These are phyloP conservation scores for Kuraishia hungarica DNA, from an alignment of 805 yeast genomes.

Conservation along the genomic window DNA sequence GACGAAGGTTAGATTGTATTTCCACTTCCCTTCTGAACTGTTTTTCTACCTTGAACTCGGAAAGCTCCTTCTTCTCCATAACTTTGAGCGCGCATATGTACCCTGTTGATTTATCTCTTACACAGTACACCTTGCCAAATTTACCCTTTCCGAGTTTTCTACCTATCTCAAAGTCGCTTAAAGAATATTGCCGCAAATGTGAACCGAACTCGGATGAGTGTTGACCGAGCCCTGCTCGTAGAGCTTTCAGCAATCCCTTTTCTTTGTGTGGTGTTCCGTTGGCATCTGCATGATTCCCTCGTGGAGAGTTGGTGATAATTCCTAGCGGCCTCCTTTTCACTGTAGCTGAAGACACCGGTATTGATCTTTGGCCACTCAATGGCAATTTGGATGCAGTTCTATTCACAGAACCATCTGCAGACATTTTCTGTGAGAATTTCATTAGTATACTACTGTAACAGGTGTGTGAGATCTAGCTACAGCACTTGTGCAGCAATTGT, in stretches of 20 bases:
- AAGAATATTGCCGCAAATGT: conserved; percentile 17
- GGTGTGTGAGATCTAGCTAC: too few relatives aligned
- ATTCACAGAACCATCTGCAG: background rate
- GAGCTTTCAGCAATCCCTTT: background rate
- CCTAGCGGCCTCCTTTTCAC: background rate
- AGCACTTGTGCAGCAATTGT: background rate
- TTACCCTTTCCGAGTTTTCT: conserved; percentile 86
- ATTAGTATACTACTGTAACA: background rate
- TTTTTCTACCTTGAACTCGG: conserved; percentile 66
- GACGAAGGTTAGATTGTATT: conserved; percentile 73
- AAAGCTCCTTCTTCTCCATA: conserved; percentile 77
- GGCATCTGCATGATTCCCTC: background rate
- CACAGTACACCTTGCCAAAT: conserved; percentile 89
- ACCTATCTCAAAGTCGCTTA: conserved; percentile 79
- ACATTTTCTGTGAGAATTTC: background rate
- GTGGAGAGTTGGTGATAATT: background rate
- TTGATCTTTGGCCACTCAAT: background rate
- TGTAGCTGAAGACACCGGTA: background rate
- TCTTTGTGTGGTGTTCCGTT: background rate
- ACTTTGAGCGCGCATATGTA: conserved; percentile 85
- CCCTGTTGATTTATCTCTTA: conserved; percentile 63
- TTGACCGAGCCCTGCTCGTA: background rate
- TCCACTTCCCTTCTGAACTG: conserved; percentile 90
- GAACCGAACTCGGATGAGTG: background rate
- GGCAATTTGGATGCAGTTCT: background rate